Evolutionary conservation across 805 yeast genomes (phyloP).

Genomic region (Scheffersomyces ergatensis): DNA sequence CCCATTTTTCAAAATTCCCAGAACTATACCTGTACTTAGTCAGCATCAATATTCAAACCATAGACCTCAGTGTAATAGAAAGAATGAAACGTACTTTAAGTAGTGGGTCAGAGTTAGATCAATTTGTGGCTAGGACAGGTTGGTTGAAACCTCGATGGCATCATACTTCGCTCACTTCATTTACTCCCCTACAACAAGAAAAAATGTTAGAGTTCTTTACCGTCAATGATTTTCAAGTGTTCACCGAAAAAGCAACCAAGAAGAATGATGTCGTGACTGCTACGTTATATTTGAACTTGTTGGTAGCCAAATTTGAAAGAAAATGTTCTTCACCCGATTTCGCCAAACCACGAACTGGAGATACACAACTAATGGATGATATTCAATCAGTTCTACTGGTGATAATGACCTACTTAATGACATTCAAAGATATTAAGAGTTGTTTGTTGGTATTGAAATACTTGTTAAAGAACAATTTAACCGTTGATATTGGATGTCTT

Average conservation of each 20-base stretch:
- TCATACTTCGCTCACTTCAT: constrained; percentile 18
- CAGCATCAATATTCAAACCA: constrained; percentile 29
- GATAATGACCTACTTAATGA: constrained; percentile 32
- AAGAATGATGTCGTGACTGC: constrained; percentile 28
- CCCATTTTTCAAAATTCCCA: constrained; percentile 14
- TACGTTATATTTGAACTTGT: constrained; percentile 31
- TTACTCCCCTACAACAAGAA: constrained; percentile 13
- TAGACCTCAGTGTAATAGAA: constrained; percentile 10
- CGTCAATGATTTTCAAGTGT: constrained; percentile 21
- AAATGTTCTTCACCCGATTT: constrained; percentile 12
- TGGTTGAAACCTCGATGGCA: constrained; percentile 36
- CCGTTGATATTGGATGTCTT: constrained; percentile 21
- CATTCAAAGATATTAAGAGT: constrained; percentile 33
- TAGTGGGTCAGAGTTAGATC: constrained; percentile 28
- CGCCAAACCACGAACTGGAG: constrained; percentile 1
- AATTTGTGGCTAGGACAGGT: constrained; percentile 35
- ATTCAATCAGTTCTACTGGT: constrained; percentile 25
- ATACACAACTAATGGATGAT: constrained; percentile 16
- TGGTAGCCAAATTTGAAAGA: constrained; percentile 35
- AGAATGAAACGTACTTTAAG: constrained; percentile 19
- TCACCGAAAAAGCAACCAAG: constrained; percentile 19
- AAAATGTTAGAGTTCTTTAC: constrained; percentile 32
- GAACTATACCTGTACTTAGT: constrained; percentile 29
- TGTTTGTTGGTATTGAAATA: constrained; percentile 31
- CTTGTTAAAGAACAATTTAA: constrained; percentile 24